Evolutionary conservation across 345 rosid genomes (phyloP), one percentile per base, ranked within the genome.

Genomic region (Cardiospermum halicacabum): DNA sequence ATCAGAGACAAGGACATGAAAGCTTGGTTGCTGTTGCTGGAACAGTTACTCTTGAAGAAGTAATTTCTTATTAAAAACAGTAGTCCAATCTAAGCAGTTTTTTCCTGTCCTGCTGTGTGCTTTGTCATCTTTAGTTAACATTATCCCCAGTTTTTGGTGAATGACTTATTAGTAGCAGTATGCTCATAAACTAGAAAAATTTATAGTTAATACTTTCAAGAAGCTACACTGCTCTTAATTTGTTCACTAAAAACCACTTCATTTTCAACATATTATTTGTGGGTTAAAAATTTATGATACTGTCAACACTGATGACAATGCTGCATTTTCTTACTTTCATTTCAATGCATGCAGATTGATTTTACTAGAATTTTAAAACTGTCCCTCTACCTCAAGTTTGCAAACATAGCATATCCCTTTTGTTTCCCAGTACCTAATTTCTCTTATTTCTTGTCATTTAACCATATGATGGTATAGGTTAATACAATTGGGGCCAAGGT

Each of bases 1-100:
- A 95, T 80, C 97, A 91, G 72, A 84, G 77, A 62, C 99, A 95
- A 77, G 96, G 98, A 67, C 98, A 91, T 76, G 96, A 82, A 74
- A 80, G 96, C 73, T 76, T 95, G 81, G 77, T 91, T 81, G 88
- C 86, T 50, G 84, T 95, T 74, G 84, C 94, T 50, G 96, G 92
- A 71, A 89, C 96, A 7, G 84, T 95, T 71, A 83, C 96, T 7
- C 99, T 95, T 74, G 96, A 83, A 72, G 99, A 91, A 78, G 97
- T 88, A 80, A 74, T 67, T 74, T 76, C 70, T 72, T 34, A 15
- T 50, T 50, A 53, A 22, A 11, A 54, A 10, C 32, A 34, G 32
- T 50, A 34, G 34, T 40, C 43, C 62, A 57, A 42, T 22, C 31
- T 55, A 28, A 32, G 55, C 50, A 24, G 26, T 34, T 69, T 26